Evolutionary conservation across 2,329 filamentous ascomycete species (phyloP), one percentile per base, ranked within the genome.

Genomic region (Sporothrix phasma): DNA sequence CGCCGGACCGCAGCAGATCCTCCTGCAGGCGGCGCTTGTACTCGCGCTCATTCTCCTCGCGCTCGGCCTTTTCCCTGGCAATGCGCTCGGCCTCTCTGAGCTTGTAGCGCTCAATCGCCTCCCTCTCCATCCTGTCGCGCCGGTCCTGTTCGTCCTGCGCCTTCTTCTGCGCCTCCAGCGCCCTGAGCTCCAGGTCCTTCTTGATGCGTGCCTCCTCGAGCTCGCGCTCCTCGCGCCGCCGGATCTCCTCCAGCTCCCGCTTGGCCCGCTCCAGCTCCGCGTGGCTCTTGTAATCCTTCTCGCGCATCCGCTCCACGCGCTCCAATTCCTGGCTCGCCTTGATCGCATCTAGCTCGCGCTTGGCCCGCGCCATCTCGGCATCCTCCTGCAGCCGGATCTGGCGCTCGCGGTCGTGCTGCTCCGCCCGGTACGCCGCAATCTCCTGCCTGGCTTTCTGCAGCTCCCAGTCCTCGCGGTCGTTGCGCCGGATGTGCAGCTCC

Each of bases 1-100:
- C 75, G 2, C 85, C 84, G 2, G 84, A 82, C 58, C 81, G 80
- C 65, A 82, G 73, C 43, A 88, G 74, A 59, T 85, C 80, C 67
- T 85, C 81, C 69, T 83, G 81, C 54, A 87, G 74, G 46, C 81
- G 79, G 29, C 76, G 75, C 70, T 81, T 78, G 68, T 83, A 85
- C 69, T 85, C 79, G 66, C 75, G 77, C 54, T 87, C 81, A 46
- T 74, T 75, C 65, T 76, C 71, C 65, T 80, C 81, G 62, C 76
- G 77, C 64, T 80, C 77, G 65, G 78, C 77, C 67, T 77, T 75
- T 67, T 82, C 80, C 68, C 74, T 77, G 45, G 76, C 74, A 26
- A 73, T 71, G 62, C 79, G 79, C 64, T 82, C 79, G 15, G 76
- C 74, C 67, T 82, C 78, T 64, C 78, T 74, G 34, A 73, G 75